phyloP scores from a whole-genome alignment of 257 asterid genomes.

The Nicotiana tabacum region DNA sequence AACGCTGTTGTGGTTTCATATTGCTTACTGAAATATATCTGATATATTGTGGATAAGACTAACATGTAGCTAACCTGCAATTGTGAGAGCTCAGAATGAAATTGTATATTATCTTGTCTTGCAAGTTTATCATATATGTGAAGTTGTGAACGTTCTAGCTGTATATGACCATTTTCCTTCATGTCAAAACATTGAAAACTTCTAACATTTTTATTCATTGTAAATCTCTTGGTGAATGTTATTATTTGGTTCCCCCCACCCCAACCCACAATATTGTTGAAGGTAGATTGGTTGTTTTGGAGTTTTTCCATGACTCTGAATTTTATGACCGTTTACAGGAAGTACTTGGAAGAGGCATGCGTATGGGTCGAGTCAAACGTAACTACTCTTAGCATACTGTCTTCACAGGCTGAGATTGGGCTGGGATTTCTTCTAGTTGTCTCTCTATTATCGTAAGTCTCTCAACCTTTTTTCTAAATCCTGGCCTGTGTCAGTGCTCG shows the following conservation, averaged over 20 bases:
- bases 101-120: not conserved
- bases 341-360: constrained; percentile 84
- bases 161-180: not conserved
- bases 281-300: not conserved
- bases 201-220: not conserved
- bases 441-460: constrained; percentile 4
- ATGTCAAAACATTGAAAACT: not conserved
- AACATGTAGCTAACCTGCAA: not conserved
- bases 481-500: not conserved
- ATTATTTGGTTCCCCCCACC: not conserved
- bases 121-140: not conserved
- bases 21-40: not conserved
- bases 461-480: not conserved
- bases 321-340: constrained; percentile 45
- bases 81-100: not conserved
- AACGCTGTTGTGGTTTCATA: not conserved
- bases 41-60: not conserved
- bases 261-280: not conserved
- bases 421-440: constrained; percentile 4
- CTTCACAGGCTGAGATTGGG: constrained; percentile 80
- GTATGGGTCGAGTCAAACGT: constrained; percentile 96
- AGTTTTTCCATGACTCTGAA: constrained; percentile 16
- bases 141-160: not conserved
- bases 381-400: constrained; percentile 67
- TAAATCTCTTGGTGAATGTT: not conserved